These are phyloP conservation scores for Prunella vulgaris DNA, from an alignment of 257 asterid genomes.

Conservation along the genomic window DNA sequence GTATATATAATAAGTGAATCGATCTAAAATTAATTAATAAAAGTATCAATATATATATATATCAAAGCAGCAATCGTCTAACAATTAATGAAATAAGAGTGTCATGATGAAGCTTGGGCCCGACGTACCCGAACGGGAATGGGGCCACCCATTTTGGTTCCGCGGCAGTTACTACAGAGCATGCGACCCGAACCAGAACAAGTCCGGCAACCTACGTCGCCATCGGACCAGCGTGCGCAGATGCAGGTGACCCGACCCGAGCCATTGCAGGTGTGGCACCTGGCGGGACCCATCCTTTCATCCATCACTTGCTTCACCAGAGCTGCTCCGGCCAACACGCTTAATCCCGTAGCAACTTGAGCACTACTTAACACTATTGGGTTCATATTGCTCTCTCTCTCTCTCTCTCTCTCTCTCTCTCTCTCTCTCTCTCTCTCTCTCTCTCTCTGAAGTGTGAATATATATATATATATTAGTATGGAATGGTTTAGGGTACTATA, in stretches of 20 bases:
- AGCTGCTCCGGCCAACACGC: conserved; percentile 49
- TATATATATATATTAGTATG: too few relatives aligned
- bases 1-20: too few relatives aligned
- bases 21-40: too few relatives aligned
- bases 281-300: conserved; percentile 11
- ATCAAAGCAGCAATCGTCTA: too few relatives aligned
- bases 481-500: too few relatives aligned
- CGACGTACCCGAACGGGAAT: conserved; percentile 60
- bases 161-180: conserved; percentile 80
- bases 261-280: conserved; percentile 83
- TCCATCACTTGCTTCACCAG: conserved; percentile 51
- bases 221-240: conserved; percentile 90
- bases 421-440: too few relatives aligned
- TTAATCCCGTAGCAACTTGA: conserved; percentile 44
- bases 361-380: conserved; percentile 49
- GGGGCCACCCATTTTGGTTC: conserved; percentile 81
- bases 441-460: too few relatives aligned
- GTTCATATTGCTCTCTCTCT: conserved; percentile 57
- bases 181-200: conserved; percentile 84
- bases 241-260: conserved; percentile 67
- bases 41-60: too few relatives aligned
- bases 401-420: neutral
- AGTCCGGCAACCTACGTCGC: conserved; percentile 70
- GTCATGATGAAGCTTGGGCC: conserved; percentile 20
- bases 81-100: too few relatives aligned